phyloP scores from a whole-genome alignment of 129 eudicot genomes.

The Heracleum sosnowskyi region DNA sequence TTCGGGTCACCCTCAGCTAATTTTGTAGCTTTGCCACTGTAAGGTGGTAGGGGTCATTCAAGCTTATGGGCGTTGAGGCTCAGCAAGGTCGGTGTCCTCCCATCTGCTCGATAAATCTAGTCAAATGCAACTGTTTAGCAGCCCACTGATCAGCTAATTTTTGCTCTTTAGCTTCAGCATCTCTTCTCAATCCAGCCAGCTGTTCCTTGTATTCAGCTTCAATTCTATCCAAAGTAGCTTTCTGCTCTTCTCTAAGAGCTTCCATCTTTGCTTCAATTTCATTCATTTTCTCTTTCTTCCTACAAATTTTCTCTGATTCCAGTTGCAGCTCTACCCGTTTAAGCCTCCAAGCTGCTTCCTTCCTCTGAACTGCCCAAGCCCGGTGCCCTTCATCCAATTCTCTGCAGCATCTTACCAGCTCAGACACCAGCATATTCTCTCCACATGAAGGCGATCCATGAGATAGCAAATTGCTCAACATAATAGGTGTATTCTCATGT shows the following conservation, averaged over 20 bases:
- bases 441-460: slow-evolving; percentile 18
- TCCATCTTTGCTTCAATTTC: slow-evolving; percentile 51
- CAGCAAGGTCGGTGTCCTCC: neutral
- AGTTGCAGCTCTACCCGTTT: slow-evolving; percentile 52
- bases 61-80: neutral
- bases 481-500: slow-evolving; percentile 11
- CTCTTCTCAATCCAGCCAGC: slow-evolving; percentile 28
- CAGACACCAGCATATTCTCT: slow-evolving; percentile 26
- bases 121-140: neutral
- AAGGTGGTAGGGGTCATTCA: too few species aligned
- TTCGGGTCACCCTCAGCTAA: too few species aligned
- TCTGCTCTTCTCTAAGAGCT: slow-evolving; percentile 52
- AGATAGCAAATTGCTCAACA: slow-evolving; percentile 17
- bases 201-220: slow-evolving; percentile 56
- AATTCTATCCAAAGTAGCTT: slow-evolving; percentile 31
- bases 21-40: too few species aligned
- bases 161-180: slow-evolving; percentile 1
- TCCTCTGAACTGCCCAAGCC: slow-evolving; percentile 48
- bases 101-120: neutral
- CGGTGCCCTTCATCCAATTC: slow-evolving; percentile 61
- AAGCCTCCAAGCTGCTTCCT: slow-evolving; percentile 63
- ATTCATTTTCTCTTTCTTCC: slow-evolving; percentile 45
- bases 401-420: slow-evolving; percentile 45
- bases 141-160: slow-evolving; percentile 5
- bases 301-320: slow-evolving; percentile 50